A percentile compares a stretch with the other conserved stretches of the same genome.
Conservation (phyloP, 2,329 filamentous ascomycete species). For the Dactylellina drechsleri region DNA sequence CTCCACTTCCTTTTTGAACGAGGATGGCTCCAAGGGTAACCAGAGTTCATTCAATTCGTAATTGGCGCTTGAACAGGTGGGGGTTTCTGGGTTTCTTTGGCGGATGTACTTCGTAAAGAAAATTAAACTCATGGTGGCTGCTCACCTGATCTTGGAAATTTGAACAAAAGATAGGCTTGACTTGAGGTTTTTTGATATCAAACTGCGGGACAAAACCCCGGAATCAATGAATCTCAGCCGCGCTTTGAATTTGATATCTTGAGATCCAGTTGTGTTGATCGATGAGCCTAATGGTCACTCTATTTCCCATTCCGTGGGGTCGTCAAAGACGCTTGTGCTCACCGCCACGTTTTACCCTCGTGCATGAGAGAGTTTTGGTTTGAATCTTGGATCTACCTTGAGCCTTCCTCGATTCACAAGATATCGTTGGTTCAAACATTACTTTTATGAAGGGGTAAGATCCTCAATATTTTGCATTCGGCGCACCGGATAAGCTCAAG, state of each 20-base stretch:
- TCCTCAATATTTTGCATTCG: neutral
- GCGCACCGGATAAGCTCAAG: neutral
- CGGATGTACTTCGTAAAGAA: neutral
- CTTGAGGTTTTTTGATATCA: slow-evolving; percentile 1
- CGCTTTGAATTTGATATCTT: neutral
- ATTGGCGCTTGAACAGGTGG: slow-evolving; percentile 49
- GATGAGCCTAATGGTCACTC: no score
- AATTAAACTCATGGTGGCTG: neutral
- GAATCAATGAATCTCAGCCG: neutral
- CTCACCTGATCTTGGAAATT: slow-evolving; percentile 14
- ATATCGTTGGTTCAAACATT: neutral
- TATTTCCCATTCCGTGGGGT: no score
- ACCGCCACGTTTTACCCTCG: slow-evolving; percentile 35
- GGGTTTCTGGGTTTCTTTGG: slow-evolving; percentile 1
- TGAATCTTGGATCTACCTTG: no score
- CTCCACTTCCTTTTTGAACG: slow-evolving; percentile 4
- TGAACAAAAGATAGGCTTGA: neutral
- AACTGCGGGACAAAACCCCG: neutral
- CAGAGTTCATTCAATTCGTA: slow-evolving; percentile 44
- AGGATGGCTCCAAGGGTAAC: slow-evolving; percentile 4
- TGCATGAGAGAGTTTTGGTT: slow-evolving; percentile 6
- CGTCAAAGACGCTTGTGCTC: neutral
- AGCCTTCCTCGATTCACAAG: no score
- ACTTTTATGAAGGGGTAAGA: neutral
- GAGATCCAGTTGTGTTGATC: neutral